Percentiles rank a stretch among this genome's conserved stretches.
These are phyloP conservation scores for Colletotrichum phormii DNA, from an alignment of 2,329 filamentous ascomycete species.

Conservation along the genomic window DNA sequence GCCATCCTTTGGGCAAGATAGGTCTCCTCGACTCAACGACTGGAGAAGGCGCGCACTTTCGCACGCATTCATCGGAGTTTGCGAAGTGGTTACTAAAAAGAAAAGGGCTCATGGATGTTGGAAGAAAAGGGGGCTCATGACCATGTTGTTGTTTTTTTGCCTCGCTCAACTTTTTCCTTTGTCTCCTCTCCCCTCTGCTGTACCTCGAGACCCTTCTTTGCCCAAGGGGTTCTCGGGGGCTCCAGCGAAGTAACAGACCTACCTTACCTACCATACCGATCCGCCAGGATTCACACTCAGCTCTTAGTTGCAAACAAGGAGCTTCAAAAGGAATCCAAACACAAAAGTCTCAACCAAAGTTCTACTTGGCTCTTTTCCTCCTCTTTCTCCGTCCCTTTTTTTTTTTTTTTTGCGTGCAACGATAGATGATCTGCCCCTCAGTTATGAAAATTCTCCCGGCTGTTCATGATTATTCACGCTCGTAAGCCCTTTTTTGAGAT, in stretches of 20 bases:
- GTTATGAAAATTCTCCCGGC: background rate
- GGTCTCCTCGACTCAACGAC: constrained; percentile 35
- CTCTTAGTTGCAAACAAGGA: constrained; percentile 30
- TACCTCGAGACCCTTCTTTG: constrained; percentile 23
- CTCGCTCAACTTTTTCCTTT: constrained; percentile 25
- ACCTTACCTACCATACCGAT: constrained; percentile 1
- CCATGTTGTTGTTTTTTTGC: constrained; percentile 19
- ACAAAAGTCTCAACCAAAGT: constrained; percentile 32
- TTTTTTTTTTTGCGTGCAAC: constrained; percentile 11
- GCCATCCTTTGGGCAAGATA: background rate
- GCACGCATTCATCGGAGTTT: constrained; percentile 38
- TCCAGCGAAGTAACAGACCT: constrained; percentile 12
- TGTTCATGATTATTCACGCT: background rate
- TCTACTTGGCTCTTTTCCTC: constrained; percentile 16
- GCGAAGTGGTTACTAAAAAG: constrained; percentile 36
- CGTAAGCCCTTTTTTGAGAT: background rate
- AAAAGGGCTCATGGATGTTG: constrained; percentile 36
- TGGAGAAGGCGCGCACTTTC: constrained; percentile 35
- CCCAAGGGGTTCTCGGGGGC: constrained; percentile 1
- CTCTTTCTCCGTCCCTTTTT: background rate
- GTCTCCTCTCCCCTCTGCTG: constrained; percentile 26
- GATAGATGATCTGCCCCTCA: constrained; percentile 12
- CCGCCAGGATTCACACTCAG: constrained; percentile 17
- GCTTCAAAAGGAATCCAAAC: constrained; percentile 22
- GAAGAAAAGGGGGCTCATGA: constrained; percentile 35